These are phyloP conservation scores for Suillus sp. DNA, from an alignment of 768 basidiomycete species.

Conservation along the genomic window DNA sequence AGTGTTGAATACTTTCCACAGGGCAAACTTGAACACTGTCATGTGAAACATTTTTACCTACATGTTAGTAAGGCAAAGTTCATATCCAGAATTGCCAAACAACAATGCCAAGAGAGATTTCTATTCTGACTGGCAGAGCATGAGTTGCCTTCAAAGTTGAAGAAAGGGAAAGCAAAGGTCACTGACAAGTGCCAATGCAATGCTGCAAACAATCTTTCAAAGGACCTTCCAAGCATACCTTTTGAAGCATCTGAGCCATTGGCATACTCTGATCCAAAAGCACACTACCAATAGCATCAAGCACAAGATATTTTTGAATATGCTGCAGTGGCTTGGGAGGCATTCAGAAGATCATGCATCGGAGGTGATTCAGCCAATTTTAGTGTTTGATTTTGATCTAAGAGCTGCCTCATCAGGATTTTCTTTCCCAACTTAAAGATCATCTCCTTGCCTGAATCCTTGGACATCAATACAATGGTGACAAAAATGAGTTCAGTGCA, in stretches of 20 bases:
- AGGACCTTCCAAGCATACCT: slow-evolving; percentile 9
- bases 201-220: neutral
- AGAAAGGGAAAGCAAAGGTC: slow-evolving; percentile 7
- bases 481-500: slow-evolving; percentile 24
- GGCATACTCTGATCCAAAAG: neutral
- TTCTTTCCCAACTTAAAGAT: slow-evolving; percentile 22
- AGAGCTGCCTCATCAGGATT: slow-evolving; percentile 22
- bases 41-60: slow-evolving; percentile 40
- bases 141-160: neutral
- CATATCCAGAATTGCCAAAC: slow-evolving; percentile 31
- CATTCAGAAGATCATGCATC: slow-evolving; percentile 17
- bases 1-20: slow-evolving; percentile 18
- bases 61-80: slow-evolving; percentile 38
- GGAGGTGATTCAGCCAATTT: slow-evolving; percentile 16
- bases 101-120: slow-evolving; percentile 20
- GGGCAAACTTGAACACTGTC: slow-evolving; percentile 42
- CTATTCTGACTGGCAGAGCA: slow-evolving; percentile 7
- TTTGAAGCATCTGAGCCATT: slow-evolving; percentile 17
- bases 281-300: slow-evolving; percentile 28
- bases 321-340: slow-evolving; percentile 13
- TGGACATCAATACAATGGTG: slow-evolving; percentile 25
- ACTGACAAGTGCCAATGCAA: neutral
- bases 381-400: neutral
- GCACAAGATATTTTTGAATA: slow-evolving; percentile 6
- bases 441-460: slow-evolving; percentile 21